phyloP scores from a whole-genome alignment of 2,329 filamentous ascomycete species.

The Aspergillus floridensis region DNA sequence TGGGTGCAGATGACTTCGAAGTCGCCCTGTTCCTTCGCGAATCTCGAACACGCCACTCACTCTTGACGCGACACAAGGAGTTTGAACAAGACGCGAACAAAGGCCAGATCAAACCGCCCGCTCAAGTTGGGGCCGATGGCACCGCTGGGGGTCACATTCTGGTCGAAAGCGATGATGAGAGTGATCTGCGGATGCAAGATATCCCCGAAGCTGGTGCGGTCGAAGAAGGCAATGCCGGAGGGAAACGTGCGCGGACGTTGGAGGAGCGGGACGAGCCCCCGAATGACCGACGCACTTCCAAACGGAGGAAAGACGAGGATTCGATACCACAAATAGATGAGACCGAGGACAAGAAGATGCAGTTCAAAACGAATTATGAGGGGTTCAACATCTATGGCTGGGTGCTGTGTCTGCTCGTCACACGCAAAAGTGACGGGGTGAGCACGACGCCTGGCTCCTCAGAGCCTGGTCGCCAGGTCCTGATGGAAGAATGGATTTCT shows the following conservation, averaged over 20 bases:
- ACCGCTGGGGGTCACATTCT: constrained; percentile 43
- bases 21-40: constrained; percentile 92
- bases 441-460: constrained; percentile 33
- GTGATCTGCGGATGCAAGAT: constrained; percentile 48
- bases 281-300: constrained; percentile 16
- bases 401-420: constrained; percentile 86
- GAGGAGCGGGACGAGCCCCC: constrained; percentile 22
- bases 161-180: constrained; percentile 62
- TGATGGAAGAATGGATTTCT: constrained; percentile 85
- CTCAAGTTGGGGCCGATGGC: not conserved
- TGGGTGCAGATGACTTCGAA: constrained; percentile 78
- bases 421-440: constrained; percentile 59
- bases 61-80: constrained; percentile 81
- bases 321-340: constrained; percentile 37
- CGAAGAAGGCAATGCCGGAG: constrained; percentile 17
- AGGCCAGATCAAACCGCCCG: not conserved
- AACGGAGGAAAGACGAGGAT: constrained; percentile 36
- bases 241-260: constrained; percentile 14
- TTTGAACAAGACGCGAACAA: constrained; percentile 54
- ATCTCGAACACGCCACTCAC: constrained; percentile 76
- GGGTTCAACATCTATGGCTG: constrained; percentile 95
- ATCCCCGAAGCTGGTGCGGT: constrained; percentile 51
- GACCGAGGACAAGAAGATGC: constrained; percentile 82
- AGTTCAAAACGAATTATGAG: constrained; percentile 83
- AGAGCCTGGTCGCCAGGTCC: constrained; percentile 57